Evolutionary conservation across 257 asterid genomes (phyloP).

Genomic region (Verbena officinalis): DNA sequence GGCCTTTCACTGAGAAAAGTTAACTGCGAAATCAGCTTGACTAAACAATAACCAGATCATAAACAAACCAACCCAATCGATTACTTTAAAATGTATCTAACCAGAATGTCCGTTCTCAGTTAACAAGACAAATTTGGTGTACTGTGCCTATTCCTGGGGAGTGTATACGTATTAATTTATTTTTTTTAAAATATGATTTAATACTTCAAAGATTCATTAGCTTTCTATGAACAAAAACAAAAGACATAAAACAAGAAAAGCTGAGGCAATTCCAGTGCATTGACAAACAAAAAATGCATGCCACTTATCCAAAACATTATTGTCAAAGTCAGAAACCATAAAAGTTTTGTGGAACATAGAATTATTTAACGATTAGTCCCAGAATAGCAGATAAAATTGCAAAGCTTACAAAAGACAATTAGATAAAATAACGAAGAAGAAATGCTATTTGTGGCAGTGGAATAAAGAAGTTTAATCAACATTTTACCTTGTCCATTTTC

Average conservation of each 20-base stretch:
- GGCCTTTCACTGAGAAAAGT: conserved; percentile 77
- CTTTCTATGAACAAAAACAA: background rate
- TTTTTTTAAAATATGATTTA: background rate
- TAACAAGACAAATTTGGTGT: background rate
- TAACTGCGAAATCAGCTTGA: conserved; percentile 26
- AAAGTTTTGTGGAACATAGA: background rate
- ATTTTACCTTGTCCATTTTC: conserved; percentile 89
- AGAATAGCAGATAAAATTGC: background rate
- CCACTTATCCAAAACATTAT: background rate
- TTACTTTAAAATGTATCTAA: background rate
- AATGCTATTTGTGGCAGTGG: background rate
- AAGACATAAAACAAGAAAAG: background rate
- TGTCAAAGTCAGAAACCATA: background rate
- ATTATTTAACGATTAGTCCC: background rate
- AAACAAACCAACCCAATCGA: background rate
- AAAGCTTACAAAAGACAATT: background rate
- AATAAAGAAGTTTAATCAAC: background rate
- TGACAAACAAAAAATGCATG: background rate
- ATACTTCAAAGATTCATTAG: background rate
- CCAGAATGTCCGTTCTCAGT: background rate
- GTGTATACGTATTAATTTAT: background rate
- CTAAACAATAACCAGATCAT: background rate
- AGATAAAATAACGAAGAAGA: background rate
- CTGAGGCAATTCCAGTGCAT: background rate
- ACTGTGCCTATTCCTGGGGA: background rate